Conservation (phyloP, 2,329 filamentous ascomycete genomes). For the Lachnellula cervina region DNA sequence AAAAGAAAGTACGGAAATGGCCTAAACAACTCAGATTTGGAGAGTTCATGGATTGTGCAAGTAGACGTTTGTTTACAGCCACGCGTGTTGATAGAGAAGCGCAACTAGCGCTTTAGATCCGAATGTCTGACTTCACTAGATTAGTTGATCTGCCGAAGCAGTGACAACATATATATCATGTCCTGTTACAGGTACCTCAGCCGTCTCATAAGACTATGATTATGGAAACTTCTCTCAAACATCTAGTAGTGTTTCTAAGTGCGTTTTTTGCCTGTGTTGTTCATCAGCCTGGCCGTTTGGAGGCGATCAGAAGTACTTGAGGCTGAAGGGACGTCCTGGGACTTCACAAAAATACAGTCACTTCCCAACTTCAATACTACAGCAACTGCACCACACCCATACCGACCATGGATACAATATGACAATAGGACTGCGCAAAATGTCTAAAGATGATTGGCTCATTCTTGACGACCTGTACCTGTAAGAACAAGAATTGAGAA, state of each 20-base stretch:
- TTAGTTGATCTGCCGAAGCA: too few relatives aligned
- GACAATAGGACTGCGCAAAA: constrained; percentile 26
- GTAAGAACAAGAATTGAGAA: constrained; percentile 37
- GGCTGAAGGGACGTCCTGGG: neutral
- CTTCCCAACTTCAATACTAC: constrained; percentile 10
- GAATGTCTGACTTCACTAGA: too few relatives aligned
- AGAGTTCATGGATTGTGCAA: too few relatives aligned
- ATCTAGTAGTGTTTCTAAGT: neutral
- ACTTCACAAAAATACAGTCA: constrained; percentile 8
- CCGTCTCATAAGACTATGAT: too few relatives aligned
- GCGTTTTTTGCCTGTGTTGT: neutral
- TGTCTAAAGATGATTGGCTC: constrained; percentile 25
- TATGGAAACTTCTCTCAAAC: too few relatives aligned
- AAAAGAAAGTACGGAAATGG: neutral
- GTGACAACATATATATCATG: too few relatives aligned
- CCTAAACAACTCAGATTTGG: neutral
- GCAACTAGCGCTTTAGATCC: too few relatives aligned
- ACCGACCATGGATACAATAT: constrained; percentile 26
- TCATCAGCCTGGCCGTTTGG: neutral
- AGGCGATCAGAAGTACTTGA: neutral
- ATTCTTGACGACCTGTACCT: constrained; percentile 40
- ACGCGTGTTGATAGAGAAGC: too few relatives aligned
- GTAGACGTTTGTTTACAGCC: too few relatives aligned
- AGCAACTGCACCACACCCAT: constrained; percentile 12
- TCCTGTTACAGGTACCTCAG: too few relatives aligned